Evolutionary conservation across 1,284 basidiomycete genomes (phyloP), one percentile per base, ranked within the genome.

Genomic region (Cryptococcus sp.): DNA sequence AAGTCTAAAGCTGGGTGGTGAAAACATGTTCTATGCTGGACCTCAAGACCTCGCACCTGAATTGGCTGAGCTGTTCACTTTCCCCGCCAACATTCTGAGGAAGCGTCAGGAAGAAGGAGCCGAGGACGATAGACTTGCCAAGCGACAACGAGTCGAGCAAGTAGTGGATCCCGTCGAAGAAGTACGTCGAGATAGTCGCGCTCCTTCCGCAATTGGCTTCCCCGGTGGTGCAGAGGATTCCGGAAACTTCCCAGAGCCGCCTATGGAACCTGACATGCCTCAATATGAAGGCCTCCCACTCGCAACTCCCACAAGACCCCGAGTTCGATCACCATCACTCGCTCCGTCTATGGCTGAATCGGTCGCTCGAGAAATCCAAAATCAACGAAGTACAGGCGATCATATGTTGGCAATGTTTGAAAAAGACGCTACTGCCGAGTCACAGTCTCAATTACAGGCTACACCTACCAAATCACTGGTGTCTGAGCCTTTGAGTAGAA

Each of bases 351-450:
- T 64, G 14, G 60, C 64, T 7, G 62, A 63, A 19, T 63, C 60
- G 3, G 78, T 80, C 4, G 84, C 83, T 7, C 42, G 84, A 81
- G 59, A 60, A 22, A 56, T 65, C 36, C 48, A 43, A 18, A 21
- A 21, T 19, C 62, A 64, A 28, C 63, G 50, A 36, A 62, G 59
- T 18, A 42, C 43, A 16, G 61, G 55, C 19, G 79, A 81, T 28
- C 88, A 88, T 66, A 86, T 87, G 0, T 86, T 96, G 55, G 85
- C 86, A 4, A 79, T 83, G 57, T 96, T 96, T 68, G 32, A 9
- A 16, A 34, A 34, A 16, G 32, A 34, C 9, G 32, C 32, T 9
- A 34, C 10, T 9, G 32, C 9, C 9, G 92, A 94, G 66, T 56
- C 50, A 18, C 58, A 62, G 48, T 56, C 52, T 42, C 39, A 41